Conservation (phyloP, 805 yeast species). For the Barnettozyma pratensis region DNA sequence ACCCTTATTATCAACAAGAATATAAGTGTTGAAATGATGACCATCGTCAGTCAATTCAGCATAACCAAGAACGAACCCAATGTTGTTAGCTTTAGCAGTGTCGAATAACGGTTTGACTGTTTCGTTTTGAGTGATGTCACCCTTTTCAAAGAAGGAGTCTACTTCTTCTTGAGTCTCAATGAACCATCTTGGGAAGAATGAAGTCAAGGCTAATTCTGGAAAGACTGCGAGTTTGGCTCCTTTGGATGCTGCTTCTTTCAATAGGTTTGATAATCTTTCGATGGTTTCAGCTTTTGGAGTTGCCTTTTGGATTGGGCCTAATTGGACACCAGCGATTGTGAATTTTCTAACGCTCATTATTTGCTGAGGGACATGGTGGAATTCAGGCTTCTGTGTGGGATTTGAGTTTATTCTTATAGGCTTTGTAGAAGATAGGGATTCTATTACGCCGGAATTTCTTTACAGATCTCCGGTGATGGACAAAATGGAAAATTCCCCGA, state of each 20-base stretch:
- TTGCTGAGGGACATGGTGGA: background rate
- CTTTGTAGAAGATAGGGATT: background rate
- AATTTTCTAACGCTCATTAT: slow-evolving; percentile 22
- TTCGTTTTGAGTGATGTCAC: slow-evolving; percentile 28
- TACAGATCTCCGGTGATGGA: background rate
- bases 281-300: slow-evolving; percentile 28
- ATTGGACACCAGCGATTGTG: slow-evolving; percentile 31
- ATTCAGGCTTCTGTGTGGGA: background rate
- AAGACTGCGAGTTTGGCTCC: slow-evolving; percentile 32
- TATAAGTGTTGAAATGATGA: slow-evolving; percentile 31
- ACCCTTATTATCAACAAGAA: slow-evolving; percentile 30
- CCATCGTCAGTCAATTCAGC: slow-evolving; percentile 35
- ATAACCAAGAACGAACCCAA: slow-evolving; percentile 32
- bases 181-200: slow-evolving; percentile 34
- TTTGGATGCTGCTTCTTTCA: slow-evolving; percentile 27
- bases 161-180: slow-evolving; percentile 31
- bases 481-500: background rate
- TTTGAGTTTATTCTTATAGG: background rate
- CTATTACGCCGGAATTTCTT: background rate
- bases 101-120: slow-evolving; percentile 28
- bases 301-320: slow-evolving; percentile 30
- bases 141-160: slow-evolving; percentile 31
- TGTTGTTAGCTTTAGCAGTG: slow-evolving; percentile 24
- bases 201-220: slow-evolving; percentile 33
- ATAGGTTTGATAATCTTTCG: slow-evolving; percentile 25